Evolutionary conservation across 2,329 filamentous ascomycete genomes (phyloP).

Genomic region (Orbilia oligospora): DNA sequence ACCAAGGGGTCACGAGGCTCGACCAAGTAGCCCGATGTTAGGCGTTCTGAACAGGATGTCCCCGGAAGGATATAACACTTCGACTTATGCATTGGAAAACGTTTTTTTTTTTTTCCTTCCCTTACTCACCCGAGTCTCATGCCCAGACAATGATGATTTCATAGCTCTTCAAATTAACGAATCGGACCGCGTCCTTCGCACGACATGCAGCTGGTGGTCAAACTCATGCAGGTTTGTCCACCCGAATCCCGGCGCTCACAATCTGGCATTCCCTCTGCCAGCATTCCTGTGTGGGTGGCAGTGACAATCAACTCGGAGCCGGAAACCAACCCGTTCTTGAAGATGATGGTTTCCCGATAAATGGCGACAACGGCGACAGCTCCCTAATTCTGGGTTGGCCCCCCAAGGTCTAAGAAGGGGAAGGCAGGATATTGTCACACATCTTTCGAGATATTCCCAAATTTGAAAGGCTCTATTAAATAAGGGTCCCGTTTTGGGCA

Average conservation of each 20-base stretch:
- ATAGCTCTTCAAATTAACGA: conserved; percentile 54
- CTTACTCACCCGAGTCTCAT: too few relatives aligned
- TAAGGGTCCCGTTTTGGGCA: neutral
- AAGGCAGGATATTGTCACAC: neutral
- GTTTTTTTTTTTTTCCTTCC: conserved; percentile 31
- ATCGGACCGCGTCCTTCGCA: conserved; percentile 59
- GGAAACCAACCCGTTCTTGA: conserved; percentile 2
- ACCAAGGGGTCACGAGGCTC: conserved; percentile 11
- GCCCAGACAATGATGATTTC: conserved; percentile 60
- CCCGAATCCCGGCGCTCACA: conserved; percentile 56
- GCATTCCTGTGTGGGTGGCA: conserved; percentile 36
- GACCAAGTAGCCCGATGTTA: conserved; percentile 4
- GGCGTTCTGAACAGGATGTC: conserved; percentile 24
- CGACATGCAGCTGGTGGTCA: conserved; percentile 36
- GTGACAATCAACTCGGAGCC: conserved; percentile 15
- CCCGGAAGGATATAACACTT: conserved; percentile 14
- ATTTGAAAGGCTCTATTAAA: neutral
- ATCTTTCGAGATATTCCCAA: neutral
- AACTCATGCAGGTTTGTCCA: conserved; percentile 59
- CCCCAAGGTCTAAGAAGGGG: neutral
- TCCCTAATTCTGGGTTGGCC: conserved; percentile 35
- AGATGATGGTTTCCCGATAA: conserved; percentile 5
- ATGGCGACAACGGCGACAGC: conserved; percentile 22
- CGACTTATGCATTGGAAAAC: conserved; percentile 32
- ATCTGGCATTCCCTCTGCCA: conserved; percentile 34